Evolutionary conservation across 2,329 filamentous ascomycete genomes (phyloP).

Genomic region (Aspergillus alliaceus): DNA sequence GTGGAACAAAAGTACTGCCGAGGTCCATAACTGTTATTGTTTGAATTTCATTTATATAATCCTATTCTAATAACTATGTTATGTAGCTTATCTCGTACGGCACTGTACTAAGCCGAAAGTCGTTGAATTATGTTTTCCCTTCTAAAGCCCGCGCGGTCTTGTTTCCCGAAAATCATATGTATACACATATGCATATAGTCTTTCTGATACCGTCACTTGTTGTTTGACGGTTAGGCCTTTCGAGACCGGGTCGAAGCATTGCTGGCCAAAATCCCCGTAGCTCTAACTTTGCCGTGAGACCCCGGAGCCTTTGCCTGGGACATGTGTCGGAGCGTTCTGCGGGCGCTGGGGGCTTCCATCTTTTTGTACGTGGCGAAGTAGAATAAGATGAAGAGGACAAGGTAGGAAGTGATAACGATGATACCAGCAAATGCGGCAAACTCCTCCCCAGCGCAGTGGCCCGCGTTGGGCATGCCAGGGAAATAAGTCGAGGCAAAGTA

Average conservation of each 20-base stretch:
- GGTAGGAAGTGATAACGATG: neutral
- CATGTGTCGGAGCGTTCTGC: neutral
- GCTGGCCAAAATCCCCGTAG: neutral
- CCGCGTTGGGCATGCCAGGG: constrained; percentile 65
- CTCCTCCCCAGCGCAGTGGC: neutral
- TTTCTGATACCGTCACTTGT: neutral
- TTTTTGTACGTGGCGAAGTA: neutral
- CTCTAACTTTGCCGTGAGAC: neutral
- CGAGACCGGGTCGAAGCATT: neutral
- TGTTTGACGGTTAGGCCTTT: neutral
- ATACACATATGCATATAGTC: no score
- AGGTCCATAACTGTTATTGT: no score
- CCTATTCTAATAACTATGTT: no score
- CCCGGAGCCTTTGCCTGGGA: neutral
- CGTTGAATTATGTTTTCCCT: no score
- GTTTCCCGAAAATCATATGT: no score
- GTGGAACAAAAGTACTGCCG: no score
- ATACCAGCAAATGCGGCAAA: neutral
- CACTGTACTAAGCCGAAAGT: no score
- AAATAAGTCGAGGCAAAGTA: constrained; percentile 94
- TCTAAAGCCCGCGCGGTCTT: no score
- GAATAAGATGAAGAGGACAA: neutral
- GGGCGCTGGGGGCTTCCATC: neutral
- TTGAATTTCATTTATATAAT: no score
- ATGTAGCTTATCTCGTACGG: no score